Base-by-base conservation (phyloP, 78 protist species). In the Cyanophora paradoxa region DNA sequence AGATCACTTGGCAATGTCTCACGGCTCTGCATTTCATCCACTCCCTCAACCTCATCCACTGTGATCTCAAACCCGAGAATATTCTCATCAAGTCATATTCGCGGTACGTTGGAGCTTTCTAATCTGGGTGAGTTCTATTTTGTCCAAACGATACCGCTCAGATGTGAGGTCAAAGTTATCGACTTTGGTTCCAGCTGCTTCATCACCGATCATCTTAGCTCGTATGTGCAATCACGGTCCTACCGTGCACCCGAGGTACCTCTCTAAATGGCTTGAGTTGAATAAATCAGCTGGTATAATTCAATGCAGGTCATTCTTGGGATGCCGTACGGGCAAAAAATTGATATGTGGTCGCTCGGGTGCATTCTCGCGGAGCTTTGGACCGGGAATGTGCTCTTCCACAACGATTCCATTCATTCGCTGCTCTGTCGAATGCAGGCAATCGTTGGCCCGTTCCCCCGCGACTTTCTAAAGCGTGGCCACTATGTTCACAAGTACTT, bases 11-110 rank as follows among this genome's bases (percentile, higher is more conserved):
- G 71, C 89, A 79, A 39, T 28, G 77, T 31, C 73, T 83, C 16
- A 39, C 33, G 41, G 80, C 77, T 19, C 81, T 84, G 13, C 33
- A 0, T 14, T 81, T 42, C 81, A 33, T 84, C 14, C 89, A 86
- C 76, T 1, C 17, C 52, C 62, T 83, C 19, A 34, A 37, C 0
- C 57, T 90, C 58, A 77, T 90, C 65, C 94, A 90, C 77, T 83
- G 88, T 48, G 94, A 90, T 65, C 74, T 90, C 31, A 90, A 90
- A 81, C 94, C 94, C 8, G 94, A 90, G 54, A 90, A 90, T 78
- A 77, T 90, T 26, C 76, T 86, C 39, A 74, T 86, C 64, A 31
- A 74, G 69, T 50, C 56, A 19, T 70, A 63, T 73, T 39, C 62
- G n/a, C 72, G 73, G 20, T 79, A 68, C 69, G 63, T 72, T 7